Evolutionary conservation across 129 eudicot species (phyloP).

Genomic region (Heracleum sosnowskyi): DNA sequence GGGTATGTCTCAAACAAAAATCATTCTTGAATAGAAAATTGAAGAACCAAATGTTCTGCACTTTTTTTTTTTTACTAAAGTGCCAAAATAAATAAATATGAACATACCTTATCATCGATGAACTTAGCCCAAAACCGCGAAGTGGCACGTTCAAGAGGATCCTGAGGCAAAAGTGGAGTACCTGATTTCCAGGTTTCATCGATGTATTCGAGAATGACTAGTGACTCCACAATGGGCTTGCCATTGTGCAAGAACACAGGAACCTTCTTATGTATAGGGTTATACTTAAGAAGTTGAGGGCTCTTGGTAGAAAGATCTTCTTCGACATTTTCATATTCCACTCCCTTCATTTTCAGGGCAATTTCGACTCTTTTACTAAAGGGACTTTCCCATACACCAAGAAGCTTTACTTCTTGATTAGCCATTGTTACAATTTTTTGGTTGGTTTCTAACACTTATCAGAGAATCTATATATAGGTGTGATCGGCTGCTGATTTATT

Average conservation of each 20-base stretch:
- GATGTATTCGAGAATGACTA: slow-evolving; percentile 6
- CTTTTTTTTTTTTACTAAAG: too few relatives aligned
- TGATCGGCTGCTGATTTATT: background rate
- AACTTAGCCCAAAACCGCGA: slow-evolving; percentile 40
- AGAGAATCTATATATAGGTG: background rate
- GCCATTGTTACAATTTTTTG: background rate
- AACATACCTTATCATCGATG: background rate
- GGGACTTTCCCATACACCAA: slow-evolving; percentile 9
- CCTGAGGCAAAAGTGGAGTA: slow-evolving; percentile 21
- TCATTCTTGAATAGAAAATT: too few relatives aligned
- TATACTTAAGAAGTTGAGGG: background rate
- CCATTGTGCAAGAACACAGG: slow-evolving; percentile 12
- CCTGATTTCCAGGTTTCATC: slow-evolving; percentile 5
- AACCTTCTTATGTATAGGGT: background rate
- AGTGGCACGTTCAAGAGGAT: slow-evolving; percentile 34
- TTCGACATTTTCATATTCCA: slow-evolving; percentile 23
- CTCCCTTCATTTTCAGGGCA: slow-evolving; percentile 24
- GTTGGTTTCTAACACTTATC: background rate
- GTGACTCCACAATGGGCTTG: background rate
- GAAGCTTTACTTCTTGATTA: slow-evolving; percentile 21
- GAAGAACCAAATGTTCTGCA: too few relatives aligned
- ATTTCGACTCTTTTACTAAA: slow-evolving; percentile 2
- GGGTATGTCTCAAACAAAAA: too few relatives aligned
- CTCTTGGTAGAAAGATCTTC: slow-evolving; percentile 31
- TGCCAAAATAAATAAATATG: background rate